Base-by-base conservation (phyloP, 2,329 filamentous ascomycete genomes). In the Calonectria pteridis region DNA sequence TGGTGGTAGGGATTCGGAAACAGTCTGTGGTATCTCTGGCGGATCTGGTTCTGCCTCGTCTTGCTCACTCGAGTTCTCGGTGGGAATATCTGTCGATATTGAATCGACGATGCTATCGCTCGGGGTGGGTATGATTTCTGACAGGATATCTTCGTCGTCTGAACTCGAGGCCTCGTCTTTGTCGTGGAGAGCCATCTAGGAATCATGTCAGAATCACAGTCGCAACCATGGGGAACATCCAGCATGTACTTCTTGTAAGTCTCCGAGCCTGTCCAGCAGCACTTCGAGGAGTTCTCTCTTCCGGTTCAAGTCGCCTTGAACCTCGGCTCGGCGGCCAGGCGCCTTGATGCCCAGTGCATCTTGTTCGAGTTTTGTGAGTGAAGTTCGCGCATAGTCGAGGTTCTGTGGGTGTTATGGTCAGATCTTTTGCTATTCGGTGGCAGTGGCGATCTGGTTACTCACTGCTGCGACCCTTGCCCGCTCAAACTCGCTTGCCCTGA, bases 301-400 rank as follows among this genome's bases (percentile, higher is more conserved):
- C 53, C 86, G 85, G 73, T 90, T 88, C 37, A 96, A 86, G 74
- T 94, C 92, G 28, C 86, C 84, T 82, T 95, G 93, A 23, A 89
- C 82, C 72, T 93, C 89, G 75, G 91, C 87, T 77, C 91, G 90
- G 72, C 89, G 90, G 6, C 87, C 83, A 71, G 89, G 89, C 37
- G 89, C 85, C 81, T 92, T 92, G 75, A 92, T 85, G n/a, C 84
- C 86, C 18, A 90, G 84, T 7, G 91, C 89, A 77, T 94, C 91
- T 78, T 94, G 93, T 82, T 95, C 94, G 51, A 95, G 89, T 73
- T 89, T 92, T 26, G 93, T 89, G 70, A 96, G 90, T 35, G 94
- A 88, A 0, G 88, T 89, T 50, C 92, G 91, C 26, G 94, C 94
- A 82, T 94, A 91, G 77, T 94, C 90, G 74, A 96, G 87, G 79